Percentiles rank a stretch among this genome's conserved stretches.
Evolutionary conservation across 805 yeast species (phyloP).

Genomic region (Lachancea nothofagi): DNA sequence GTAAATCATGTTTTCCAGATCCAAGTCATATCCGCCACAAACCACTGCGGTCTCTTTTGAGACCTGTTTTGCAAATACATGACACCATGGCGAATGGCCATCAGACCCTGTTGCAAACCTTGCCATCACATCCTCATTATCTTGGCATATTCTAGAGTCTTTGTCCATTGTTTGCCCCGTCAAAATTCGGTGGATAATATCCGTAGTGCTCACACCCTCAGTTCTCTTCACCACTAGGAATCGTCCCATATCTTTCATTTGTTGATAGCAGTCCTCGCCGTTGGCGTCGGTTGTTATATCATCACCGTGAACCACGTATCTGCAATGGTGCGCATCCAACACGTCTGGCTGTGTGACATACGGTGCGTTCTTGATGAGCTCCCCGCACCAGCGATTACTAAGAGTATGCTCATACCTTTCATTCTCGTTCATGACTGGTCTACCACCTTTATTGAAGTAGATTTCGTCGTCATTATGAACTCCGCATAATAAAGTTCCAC

Average conservation of each 20-base stretch:
- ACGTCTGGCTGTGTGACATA: constrained; percentile 80
- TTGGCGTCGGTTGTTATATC: constrained; percentile 95
- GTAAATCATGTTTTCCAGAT: constrained; percentile 34
- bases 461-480: constrained; percentile 92
- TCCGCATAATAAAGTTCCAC: constrained; percentile 40
- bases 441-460: constrained; percentile 80
- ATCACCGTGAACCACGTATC: constrained; percentile 97
- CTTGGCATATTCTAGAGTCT: constrained; percentile 1
- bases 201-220: constrained; percentile 91
- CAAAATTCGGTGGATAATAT: constrained; percentile 84
- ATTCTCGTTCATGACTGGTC: constrained; percentile 79
- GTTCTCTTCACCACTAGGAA: constrained; percentile 91
- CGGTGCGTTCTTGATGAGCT: constrained; percentile 73
- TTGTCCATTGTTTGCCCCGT: constrained; percentile 10
- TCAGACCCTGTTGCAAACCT: constrained; percentile 59
- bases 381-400: constrained; percentile 85
- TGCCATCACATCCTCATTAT: constrained; percentile 17
- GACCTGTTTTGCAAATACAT: constrained; percentile 44
- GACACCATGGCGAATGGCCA: constrained; percentile 49
- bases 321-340: constrained; percentile 68
- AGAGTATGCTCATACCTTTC: constrained; percentile 83
- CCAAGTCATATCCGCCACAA: constrained; percentile 17
- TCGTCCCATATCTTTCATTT: constrained; percentile 76
- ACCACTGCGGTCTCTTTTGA: constrained; percentile 32
- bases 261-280: constrained; percentile 89